Evolutionary conservation across 2,329 filamentous ascomycete species (phyloP), one percentile per base, ranked within the genome.

Genomic region (Cercospora beticola): DNA sequence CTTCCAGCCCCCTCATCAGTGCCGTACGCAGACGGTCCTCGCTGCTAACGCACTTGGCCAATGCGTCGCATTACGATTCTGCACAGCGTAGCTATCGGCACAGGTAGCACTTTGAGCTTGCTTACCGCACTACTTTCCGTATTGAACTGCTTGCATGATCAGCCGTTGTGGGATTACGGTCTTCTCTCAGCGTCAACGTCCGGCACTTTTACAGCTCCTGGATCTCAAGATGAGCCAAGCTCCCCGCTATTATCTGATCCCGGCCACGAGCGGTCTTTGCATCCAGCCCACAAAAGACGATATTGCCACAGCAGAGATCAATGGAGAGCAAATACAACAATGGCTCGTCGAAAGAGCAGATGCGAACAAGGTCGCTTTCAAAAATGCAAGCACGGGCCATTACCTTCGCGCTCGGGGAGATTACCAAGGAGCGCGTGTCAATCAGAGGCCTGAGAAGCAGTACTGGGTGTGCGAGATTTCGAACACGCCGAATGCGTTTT

Each of bases 211-310:
- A 31, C 30, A 54, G n/a, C 40, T 61, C 6, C 14, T 52, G 21
- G 12, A 46, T 23, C 23, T 8, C 43, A 63, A 57, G 16, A 68
- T 68, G 66, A 49, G 62, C 46, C 18, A 43, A 28, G 61, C 65
- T 21, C 58, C 36, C 14, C 56, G 36, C 33, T 65, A 63, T 30
- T 68, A 65, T 14, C 49, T 68, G 3, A 31, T 68, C 12, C 67
- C 67, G n/a, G 67, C 67, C 18, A 62, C 67, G n/a, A 65, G 67
- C 62, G 67, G 67, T 26, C 58, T 68, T 14, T 68, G 67, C 58
- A 65, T 65, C 5, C 33, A 62, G 26, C 62, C 60, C 12, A 49
- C 46, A 26, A 65, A 65, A 36, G 62, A 63, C n/a, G 46, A 52
- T 33, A 52, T 68, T n/a, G 62, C 46, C 14, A 68, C 67, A 9